These are phyloP conservation scores for Xylaria sp. DNA, from an alignment of 2,329 filamentous ascomycete genomes.

Conservation along the genomic window DNA sequence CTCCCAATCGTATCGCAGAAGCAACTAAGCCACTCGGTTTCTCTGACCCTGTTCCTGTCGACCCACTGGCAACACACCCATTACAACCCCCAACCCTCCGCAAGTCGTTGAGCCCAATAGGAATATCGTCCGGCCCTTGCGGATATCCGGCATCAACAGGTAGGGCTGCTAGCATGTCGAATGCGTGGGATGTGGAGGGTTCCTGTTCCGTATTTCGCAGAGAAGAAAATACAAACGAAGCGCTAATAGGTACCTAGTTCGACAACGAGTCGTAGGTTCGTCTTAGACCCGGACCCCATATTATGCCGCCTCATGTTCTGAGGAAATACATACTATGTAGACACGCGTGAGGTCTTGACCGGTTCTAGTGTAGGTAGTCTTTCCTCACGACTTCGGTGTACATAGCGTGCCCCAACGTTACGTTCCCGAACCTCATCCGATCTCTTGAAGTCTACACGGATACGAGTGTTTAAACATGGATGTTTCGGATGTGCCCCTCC, in stretches of 20 bases:
- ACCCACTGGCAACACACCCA: constrained; percentile 13
- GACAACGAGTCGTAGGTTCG: neutral
- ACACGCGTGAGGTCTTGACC: neutral
- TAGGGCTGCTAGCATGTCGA: constrained; percentile 18
- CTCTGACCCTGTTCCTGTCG: constrained; percentile 13
- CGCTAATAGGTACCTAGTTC: neutral
- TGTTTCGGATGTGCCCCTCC: too few species aligned
- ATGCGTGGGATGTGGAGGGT: constrained; percentile 4
- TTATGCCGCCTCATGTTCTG: neutral
- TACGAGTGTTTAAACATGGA: too few species aligned
- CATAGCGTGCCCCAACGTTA: too few species aligned
- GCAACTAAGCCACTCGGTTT: constrained; percentile 8
- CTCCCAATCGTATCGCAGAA: neutral
- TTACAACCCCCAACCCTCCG: constrained; percentile 16
- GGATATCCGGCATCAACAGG: constrained; percentile 3
- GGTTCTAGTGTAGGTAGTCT: too few species aligned
- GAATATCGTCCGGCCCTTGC: constrained; percentile 13
- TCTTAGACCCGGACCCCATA: neutral
- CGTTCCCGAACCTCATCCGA: too few species aligned
- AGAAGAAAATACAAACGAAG: neutral
- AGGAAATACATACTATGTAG: neutral
- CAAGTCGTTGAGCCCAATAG: constrained; percentile 19
- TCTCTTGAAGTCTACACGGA: too few species aligned
- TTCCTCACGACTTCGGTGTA: too few species aligned
- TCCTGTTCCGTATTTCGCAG: neutral